Evolutionary conservation across 2,329 filamentous ascomycete genomes (phyloP), one percentile per base, ranked within the genome.

Genomic region (Penicillium psychrosexuale): DNA sequence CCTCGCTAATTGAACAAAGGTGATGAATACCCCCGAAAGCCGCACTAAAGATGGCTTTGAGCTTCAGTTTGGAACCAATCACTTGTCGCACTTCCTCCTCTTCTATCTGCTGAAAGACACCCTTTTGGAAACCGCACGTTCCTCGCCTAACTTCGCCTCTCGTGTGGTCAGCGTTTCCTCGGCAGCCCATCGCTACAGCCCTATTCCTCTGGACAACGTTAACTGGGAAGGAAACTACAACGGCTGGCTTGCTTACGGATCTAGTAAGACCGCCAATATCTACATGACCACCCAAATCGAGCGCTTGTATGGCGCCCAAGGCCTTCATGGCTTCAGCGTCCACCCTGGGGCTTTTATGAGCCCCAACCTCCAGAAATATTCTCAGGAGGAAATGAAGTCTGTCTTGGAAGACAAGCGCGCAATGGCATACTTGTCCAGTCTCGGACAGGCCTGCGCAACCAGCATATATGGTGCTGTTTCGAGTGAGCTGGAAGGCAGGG

Each of bases 251-350:
- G 49, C 54, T 6, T 56, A 56, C 19, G 65, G 37, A 59, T 58
- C 80, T 58, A 70, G 72, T 47, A 84, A 84, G 60, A 73, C 75
- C 0, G 80, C 81, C 12, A 81, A 79, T 54, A 73, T 82, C 7
- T 47, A 28, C 15, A 47, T n/a, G 45, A 11, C 45, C 6, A 38
- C n/a, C 12, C 22, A 47, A 15, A 47, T 47, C 8, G 45, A 47
- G 19, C 33, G 34, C 8, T 24, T 22, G 5, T 38, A 30, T 28
- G 34, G 24, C 9, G 15, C 45, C 2, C 8, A 8, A 11, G 34
- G 45, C 2, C 22, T 47, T 8, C 34, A 47, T 30, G 36, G 36
- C n/a, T 37, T 19, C 19, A 37, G 36, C 9, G 11, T 37, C 17
- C n/a, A 37, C 6, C 36, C 36, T 19, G 36, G 17, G 15, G 17